Base-by-base conservation (phyloP, 2,329 filamentous ascomycete genomes). In the Curvularia verruculosa region DNA sequence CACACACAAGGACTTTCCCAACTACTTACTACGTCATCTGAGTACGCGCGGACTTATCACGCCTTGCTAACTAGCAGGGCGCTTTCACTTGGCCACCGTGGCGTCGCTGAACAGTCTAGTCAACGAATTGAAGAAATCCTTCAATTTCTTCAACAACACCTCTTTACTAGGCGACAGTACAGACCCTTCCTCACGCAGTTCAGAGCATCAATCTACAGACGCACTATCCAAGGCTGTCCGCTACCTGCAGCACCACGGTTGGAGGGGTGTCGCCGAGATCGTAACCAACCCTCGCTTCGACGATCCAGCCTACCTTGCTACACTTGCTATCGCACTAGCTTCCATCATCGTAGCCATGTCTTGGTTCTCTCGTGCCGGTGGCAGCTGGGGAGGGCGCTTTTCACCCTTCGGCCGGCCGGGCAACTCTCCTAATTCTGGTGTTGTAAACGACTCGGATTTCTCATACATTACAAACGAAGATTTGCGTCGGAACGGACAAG, bases 401-500 rank as follows among this genome's bases (percentile, higher is more conserved):
- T 81, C 79, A 23, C 81, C 81, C 15, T 82, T 83, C 64, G 78
- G 79, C 13, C 79, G 81, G 45, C 75, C 75, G 19, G 64, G 68
- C 69, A 75, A 56, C 59, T 75, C 61, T 59, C 74, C 66, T 21
- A 70, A 66, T 50, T 66, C 72, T 15, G 73, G 87, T 29, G 83
- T 87, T 63, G 87, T 93, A 58, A 89, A 86, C 66, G 89, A 92
- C 65, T 85, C 88, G 31, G 90, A 93, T 78, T 94, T 87, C 75
- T 89, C 86, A 72, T 93, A 94, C 79, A 92, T 93, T 71, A 92
- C 89, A n/a, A 87, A 87, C 26, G 86, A 90, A 68, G 89, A 93
- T 68, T 75, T 92, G 37, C 63, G 66, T 82, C 63, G 75, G 71
- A 74, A 75, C 39, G 69, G 73, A 68, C 66, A 76, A n/a, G 81